Base-by-base conservation (phyloP, 257 asterid species). In the Datura wrightii region DNA sequence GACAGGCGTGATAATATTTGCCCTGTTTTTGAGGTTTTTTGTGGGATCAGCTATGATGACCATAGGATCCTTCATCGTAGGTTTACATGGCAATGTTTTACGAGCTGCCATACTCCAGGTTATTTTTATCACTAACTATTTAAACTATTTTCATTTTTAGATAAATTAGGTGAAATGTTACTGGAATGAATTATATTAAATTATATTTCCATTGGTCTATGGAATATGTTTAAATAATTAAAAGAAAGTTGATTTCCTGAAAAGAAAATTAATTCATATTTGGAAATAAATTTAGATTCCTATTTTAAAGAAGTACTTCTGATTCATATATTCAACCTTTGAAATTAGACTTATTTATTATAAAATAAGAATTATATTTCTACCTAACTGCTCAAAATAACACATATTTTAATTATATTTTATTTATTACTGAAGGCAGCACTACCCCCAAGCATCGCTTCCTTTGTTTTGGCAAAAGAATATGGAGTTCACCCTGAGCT, bases 81-180 rank as follows among this genome's bases (percentile, higher is more conserved):
- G 98, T 19, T 76, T 95, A 84, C 93, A 76, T 80, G 90, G 93
- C 9, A 80, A 90, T 44, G 85, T 85, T 3, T 88, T 94, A 1
- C 87, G 86, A 14, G 85, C 93, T 41, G 93, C 91, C 16, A 84
- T 94, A 8, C 56, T 95, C 5, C 96, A 92, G 92, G 98, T 92
- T 8, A 36, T 6, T 37, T 69, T 14, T 19, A 9, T 48, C 54
- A 48, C 48, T 2, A 39, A 39, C 3, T 39, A 39, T 39, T 2
- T 2, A 39, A 39, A 39, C 2, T 39, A 39, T 39, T 39, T 39
- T 39, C 42, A n/a, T n/a, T n/a, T n/a, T 39, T 39, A 39, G 3
- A 39, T 2, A 39, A 39, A 39, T 39, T 39, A n/a, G n/a, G n/a
- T n/a, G n/a, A n/a, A n/a, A 39, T 39, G 2, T 39, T 39, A 39